Conservation (phyloP, 441 rosid genomes). For the Erysimum cheiri region DNA sequence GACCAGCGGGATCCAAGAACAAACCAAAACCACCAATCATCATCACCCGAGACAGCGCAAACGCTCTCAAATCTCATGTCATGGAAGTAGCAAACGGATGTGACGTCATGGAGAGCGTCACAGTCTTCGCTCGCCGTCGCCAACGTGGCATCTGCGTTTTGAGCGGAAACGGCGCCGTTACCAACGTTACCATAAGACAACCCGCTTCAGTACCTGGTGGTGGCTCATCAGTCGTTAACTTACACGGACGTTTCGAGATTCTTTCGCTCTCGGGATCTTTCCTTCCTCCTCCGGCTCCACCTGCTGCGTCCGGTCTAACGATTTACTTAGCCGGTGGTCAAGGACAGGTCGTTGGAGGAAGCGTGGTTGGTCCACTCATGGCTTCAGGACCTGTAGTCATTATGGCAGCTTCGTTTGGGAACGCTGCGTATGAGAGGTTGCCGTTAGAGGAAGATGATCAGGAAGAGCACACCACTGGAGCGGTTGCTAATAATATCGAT, state of each 20-base stretch:
- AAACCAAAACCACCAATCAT: constrained; percentile 85
- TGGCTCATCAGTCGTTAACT: constrained; percentile 56
- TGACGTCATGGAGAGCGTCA: constrained; percentile 75
- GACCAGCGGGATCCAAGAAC: constrained; percentile 88
- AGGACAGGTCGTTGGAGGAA: constrained; percentile 68
- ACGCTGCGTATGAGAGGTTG: constrained; percentile 87
- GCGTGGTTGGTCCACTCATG: constrained; percentile 64
- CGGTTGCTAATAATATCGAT: constrained; percentile 38
- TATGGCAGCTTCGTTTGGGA: constrained; percentile 89
- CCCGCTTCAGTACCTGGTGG: constrained; percentile 70
- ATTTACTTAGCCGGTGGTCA: constrained; percentile 68
- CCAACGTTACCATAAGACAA: constrained; percentile 72
- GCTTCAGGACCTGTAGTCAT: constrained; percentile 83
- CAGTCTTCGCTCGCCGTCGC: constrained; percentile 69
- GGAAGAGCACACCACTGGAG: constrained; percentile 49
- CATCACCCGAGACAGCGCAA: constrained; percentile 84
- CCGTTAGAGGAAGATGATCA: constrained; percentile 84
- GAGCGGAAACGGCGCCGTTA: constrained; percentile 83
- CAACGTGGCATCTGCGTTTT: constrained; percentile 86
- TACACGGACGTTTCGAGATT: constrained; percentile 90
- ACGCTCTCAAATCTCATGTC: constrained; percentile 88
- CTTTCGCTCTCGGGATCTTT: constrained; percentile 84
- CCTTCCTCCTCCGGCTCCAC: constrained; percentile 91
- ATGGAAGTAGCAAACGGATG: constrained; percentile 77
- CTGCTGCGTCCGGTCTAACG: constrained; percentile 69